A percentile compares a stretch with the other conserved stretches of the same genome.
These are phyloP conservation scores for Strobilomyces confusus DNA, from an alignment of 768 basidiomycete genomes.

Conservation along the genomic window DNA sequence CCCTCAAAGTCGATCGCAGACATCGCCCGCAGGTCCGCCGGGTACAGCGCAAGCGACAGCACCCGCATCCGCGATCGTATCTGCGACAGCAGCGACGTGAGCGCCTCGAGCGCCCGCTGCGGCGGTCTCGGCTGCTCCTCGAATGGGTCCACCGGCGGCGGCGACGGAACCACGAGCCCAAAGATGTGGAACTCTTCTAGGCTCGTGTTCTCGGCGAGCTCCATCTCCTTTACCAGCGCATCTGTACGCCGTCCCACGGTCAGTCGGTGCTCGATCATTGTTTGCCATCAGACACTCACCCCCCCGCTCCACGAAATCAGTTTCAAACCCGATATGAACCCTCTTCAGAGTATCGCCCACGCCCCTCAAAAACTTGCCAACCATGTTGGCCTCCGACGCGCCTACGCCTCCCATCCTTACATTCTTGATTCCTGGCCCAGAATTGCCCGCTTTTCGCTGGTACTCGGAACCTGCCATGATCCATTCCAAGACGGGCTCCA, in stretches of 20 bases:
- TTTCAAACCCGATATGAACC: constrained; percentile 28
- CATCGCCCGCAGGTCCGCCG: constrained; percentile 29
- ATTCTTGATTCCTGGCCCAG: constrained; percentile 15
- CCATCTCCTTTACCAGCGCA: constrained; percentile 24
- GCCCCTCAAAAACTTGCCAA: constrained; percentile 25
- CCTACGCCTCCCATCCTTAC: constrained; percentile 29
- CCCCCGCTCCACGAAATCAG: constrained; percentile 28
- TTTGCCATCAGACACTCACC: constrained; percentile 17
- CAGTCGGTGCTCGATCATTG: not conserved
- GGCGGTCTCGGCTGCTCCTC: constrained; percentile 9
- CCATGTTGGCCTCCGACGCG: constrained; percentile 20
- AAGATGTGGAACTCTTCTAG: constrained; percentile 32
- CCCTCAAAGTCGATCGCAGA: constrained; percentile 29
- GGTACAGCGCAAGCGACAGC: constrained; percentile 30
- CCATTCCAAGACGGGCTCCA: constrained; percentile 29
- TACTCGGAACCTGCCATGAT: constrained; percentile 19
- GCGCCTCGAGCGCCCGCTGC: constrained; percentile 16
- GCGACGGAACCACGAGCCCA: constrained; percentile 30
- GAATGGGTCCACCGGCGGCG: constrained; percentile 24
- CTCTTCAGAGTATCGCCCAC: constrained; percentile 22
- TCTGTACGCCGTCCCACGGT: constrained; percentile 14
- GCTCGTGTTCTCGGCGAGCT: constrained; percentile 22
- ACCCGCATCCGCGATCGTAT: constrained; percentile 29
- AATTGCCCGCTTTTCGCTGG: constrained; percentile 6
- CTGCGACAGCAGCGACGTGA: constrained; percentile 26